Evolutionary conservation across 768 basidiomycete species (phyloP), one percentile per base, ranked within the genome.

Genomic region (Tulasnella sp.): DNA sequence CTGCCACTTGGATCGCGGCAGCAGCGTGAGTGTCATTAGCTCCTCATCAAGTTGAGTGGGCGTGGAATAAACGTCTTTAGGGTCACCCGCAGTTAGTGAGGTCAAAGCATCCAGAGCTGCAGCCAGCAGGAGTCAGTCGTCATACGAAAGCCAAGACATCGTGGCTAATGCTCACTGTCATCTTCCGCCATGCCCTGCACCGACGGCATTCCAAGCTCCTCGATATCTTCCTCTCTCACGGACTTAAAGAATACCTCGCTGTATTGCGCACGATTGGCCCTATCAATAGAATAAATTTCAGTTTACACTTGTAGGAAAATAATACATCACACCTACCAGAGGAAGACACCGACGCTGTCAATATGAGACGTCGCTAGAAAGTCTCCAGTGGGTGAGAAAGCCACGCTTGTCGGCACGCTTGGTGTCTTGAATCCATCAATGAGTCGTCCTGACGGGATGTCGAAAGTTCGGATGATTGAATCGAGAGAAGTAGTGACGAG

Each of bases 251-350:
- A 77, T 17, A 96, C 79, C 61, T 95, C 88, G 0, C 84, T 71
- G 69, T 93, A 97, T 69, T 97, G 96, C 9, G 94, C 92, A 51
- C 92, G 84, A 71, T 99, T 98, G 11, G 94, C 91, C 93, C 88
- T 92, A 61, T 48, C 2, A 26, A 64, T 32, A 11, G 29, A 10
- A 34, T 49, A 24, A 51, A 30, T 48, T 15, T 26, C 30, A 27
- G 9, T 23, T 8, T 34, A 52, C 27, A 19, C 23, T n/a, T n/a
- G n/a, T n/a, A n/a, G n/a, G 29, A 38, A 26, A 8, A 21, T 42
- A 8, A 51, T 15, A 3, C 26, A 11, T 38, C 34, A 38, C 34
- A 66, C 78, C 58, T 61, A 86, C 92, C 96, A 99, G n/a, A 99
- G 79, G 70, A 86, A 94, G 1, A 99, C 79, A 10, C 94, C 96